Conservation (phyloP, 106 monocot species). For the Alisma plantagoaquatica region DNA sequence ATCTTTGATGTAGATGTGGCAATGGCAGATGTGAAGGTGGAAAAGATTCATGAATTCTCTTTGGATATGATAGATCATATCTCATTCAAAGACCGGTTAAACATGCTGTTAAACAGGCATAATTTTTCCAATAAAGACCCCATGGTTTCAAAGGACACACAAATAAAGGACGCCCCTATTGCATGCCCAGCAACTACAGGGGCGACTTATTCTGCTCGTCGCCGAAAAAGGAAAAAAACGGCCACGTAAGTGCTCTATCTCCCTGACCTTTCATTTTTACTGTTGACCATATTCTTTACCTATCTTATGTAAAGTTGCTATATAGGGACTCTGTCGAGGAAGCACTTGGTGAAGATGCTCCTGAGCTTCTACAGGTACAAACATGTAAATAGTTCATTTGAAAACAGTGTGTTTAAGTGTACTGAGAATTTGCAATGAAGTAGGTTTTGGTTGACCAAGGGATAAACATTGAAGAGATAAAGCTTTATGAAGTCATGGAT, state of each 20-base stretch:
- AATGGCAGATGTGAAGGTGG: constrained; percentile 13
- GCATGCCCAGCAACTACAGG: constrained; percentile 6
- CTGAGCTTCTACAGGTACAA: constrained; percentile 76
- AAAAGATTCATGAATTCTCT: constrained; percentile 13
- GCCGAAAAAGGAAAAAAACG: constrained; percentile 63
- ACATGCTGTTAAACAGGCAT: constrained; percentile 3
- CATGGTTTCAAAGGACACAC: not conserved
- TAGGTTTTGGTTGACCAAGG: constrained; percentile 83
- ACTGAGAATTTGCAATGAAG: not conserved
- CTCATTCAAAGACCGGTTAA: constrained; percentile 26
- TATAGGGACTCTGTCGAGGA: constrained; percentile 77
- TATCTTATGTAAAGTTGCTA: not conserved
- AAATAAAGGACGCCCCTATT: not conserved
- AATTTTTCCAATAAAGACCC: not conserved
- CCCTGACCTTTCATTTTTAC: not conserved
- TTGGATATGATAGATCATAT: constrained; percentile 41
- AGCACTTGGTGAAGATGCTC: constrained; percentile 98
- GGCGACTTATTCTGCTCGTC: constrained; percentile 10
- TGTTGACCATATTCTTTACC: not conserved
- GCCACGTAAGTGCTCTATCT: constrained; percentile 43
- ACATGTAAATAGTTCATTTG: not conserved
- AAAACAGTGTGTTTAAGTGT: not conserved
- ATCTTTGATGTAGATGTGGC: not conserved
- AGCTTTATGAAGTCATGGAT: constrained; percentile 63
- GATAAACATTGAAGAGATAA: constrained; percentile 72